Percentiles rank a stretch among this genome's conserved stretches.
Evolutionary conservation across 345 rosid genomes (phyloP).

Genomic region (Murraya paniculata): DNA sequence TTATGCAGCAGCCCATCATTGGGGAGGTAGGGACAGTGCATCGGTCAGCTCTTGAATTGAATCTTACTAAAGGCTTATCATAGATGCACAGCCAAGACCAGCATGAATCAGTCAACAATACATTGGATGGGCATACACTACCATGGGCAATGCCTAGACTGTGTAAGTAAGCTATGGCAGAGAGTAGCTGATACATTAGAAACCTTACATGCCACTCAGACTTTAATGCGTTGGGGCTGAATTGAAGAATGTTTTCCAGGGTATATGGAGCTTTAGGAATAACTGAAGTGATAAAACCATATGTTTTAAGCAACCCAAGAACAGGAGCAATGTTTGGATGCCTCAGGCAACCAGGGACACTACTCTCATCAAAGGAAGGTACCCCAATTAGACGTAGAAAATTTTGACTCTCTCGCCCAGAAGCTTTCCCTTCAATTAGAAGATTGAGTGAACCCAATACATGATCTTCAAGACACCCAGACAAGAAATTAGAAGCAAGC

Average conservation of each 20-base stretch:
- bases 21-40: slow-evolving; percentile 19
- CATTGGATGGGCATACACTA: slow-evolving; percentile 61
- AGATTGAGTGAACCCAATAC: slow-evolving; percentile 53
- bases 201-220: slow-evolving; percentile 79
- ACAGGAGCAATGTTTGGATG: slow-evolving; percentile 82
- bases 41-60: slow-evolving; percentile 20
- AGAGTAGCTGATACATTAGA: slow-evolving; percentile 69
- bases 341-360: slow-evolving; percentile 56
- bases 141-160: slow-evolving; percentile 64
- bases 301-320: slow-evolving; percentile 56
- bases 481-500: slow-evolving; percentile 47
- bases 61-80: slow-evolving; percentile 34
- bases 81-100: slow-evolving; percentile 72
- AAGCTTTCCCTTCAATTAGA: slow-evolving; percentile 63
- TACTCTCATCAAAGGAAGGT: slow-evolving; percentile 48
- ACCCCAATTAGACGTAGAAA: slow-evolving; percentile 62
- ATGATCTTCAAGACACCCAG: slow-evolving; percentile 66
- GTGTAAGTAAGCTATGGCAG: slow-evolving; percentile 70
- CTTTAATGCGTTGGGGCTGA: slow-evolving; percentile 58
- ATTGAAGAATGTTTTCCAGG: slow-evolving; percentile 73
- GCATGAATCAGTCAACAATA: slow-evolving; percentile 60
- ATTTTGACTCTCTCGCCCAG: slow-evolving; percentile 57
- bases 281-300: slow-evolving; percentile 46
- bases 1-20: slow-evolving; percentile 37
- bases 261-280: slow-evolving; percentile 70